Conservation (phyloP, 2,329 filamentous ascomycete species). For the Celoporthe dispersa region DNA sequence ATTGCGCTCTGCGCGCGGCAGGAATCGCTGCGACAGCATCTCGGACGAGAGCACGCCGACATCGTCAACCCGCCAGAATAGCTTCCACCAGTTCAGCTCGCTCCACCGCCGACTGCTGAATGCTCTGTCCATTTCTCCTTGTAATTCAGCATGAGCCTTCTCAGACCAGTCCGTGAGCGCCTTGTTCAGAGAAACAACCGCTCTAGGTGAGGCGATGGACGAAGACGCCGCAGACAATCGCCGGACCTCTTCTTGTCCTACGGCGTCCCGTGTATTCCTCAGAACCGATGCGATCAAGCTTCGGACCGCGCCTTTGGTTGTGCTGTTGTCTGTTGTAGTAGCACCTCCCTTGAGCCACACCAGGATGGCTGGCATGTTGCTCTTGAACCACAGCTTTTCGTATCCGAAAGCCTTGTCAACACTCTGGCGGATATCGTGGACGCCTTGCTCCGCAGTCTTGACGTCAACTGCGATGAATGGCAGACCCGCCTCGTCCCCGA, state of each 20-base stretch:
- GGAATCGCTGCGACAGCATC: conserved; percentile 76
- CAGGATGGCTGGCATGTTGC: conserved; percentile 67
- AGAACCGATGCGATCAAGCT: conserved; percentile 71
- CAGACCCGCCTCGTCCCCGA: conserved; percentile 41
- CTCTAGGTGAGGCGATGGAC: conserved; percentile 41
- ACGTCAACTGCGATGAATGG: conserved; percentile 67
- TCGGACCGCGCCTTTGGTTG: conserved; percentile 68
- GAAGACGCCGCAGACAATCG: conserved; percentile 41
- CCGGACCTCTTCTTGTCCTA: conserved; percentile 54
- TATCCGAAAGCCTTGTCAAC: conserved; percentile 72
- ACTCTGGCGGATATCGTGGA: conserved; percentile 70
- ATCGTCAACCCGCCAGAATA: conserved; percentile 94
- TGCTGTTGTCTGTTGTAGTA: conserved; percentile 43
- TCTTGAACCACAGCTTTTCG: conserved; percentile 74
- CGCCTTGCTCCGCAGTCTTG: conserved; percentile 61
- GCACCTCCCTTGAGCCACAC: conserved; percentile 66
- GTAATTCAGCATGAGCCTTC: conserved; percentile 79
- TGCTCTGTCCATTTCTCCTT: conserved; percentile 76
- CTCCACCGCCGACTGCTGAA: conserved; percentile 79
- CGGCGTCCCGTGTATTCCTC: conserved; percentile 53
- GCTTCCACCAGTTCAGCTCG: conserved; percentile 88
- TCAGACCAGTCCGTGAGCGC: conserved; percentile 76
- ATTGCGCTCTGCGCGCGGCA: conserved; percentile 77
- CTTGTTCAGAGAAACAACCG: conserved; percentile 55
- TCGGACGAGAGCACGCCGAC: conserved; percentile 82